These are phyloP conservation scores for Diospyros lotus DNA, from an alignment of 148 eudicot genomes.

Conservation along the genomic window DNA sequence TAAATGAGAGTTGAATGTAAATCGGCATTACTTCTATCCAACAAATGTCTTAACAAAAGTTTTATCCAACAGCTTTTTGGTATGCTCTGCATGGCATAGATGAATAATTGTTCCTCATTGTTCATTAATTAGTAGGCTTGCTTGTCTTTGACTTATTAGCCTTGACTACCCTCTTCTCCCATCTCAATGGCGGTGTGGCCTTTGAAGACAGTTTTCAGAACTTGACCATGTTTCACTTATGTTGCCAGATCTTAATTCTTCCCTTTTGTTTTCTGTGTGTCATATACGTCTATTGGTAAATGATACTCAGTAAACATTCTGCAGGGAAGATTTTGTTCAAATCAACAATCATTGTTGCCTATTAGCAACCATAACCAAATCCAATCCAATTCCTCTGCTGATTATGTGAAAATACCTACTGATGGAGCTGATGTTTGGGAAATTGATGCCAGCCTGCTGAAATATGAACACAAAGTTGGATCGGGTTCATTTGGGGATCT, in stretches of 20 bases:
- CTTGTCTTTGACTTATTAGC: not conserved
- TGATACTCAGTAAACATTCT: conserved; percentile 12
- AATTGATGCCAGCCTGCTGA: conserved; percentile 40
- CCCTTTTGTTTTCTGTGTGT: not conserved
- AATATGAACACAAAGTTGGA: conserved; percentile 39
- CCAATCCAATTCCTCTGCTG: conserved; percentile 12
- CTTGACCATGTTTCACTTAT: not conserved
- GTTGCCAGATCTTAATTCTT: not conserved
- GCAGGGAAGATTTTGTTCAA: conserved; percentile 28
- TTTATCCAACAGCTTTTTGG: not conserved
- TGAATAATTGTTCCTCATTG: not conserved
- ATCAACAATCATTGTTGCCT: conserved; percentile 16
- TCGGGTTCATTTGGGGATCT: conserved; percentile 61
- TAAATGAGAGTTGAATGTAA: not conserved
- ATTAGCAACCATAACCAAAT: conserved; percentile 17
- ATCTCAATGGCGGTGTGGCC: not conserved
- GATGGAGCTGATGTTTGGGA: conserved; percentile 33
- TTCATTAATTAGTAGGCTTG: not conserved
- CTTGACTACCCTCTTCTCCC: not conserved
- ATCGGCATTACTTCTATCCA: not conserved
- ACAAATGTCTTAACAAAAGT: not conserved
- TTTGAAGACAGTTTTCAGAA: not conserved
- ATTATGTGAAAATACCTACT: conserved; percentile 26
- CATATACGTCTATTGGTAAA: not conserved
- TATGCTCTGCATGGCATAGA: not conserved